A percentile compares a stretch with the other conserved stretches of the same genome.
Conservation (phyloP, 1,139 yeast species). For the Geotrichum fermentans region DNA sequence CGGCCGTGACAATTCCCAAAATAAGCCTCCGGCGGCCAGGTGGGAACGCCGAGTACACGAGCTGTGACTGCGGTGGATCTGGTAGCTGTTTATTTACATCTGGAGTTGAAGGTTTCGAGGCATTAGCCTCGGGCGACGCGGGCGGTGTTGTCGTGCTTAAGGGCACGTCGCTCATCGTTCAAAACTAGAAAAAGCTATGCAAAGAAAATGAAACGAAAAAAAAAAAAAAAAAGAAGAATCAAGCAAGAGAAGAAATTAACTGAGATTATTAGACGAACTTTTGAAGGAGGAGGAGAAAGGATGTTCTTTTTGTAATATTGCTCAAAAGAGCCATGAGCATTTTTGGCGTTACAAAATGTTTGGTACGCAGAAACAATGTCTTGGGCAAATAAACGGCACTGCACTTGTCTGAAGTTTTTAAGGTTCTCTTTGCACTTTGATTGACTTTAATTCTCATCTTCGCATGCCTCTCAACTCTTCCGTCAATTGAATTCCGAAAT, state of each 20-base stretch:
- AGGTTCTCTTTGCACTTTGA: no score
- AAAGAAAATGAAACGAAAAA: neutral
- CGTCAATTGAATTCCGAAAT: no score
- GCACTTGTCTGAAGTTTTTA: no score
- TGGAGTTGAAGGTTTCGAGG: neutral
- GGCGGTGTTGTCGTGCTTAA: neutral
- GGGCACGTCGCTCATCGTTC: neutral
- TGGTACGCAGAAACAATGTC: neutral
- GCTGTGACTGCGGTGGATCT: conserved; percentile 1
- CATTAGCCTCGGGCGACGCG: neutral
- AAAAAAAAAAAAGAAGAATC: neutral
- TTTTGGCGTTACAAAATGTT: neutral
- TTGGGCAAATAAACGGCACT: neutral
- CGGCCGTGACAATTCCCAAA: conserved; percentile 41
- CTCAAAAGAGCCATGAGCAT: neutral
- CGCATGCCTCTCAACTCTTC: no score
- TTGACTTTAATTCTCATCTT: no score
- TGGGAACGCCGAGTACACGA: conserved; percentile 18
- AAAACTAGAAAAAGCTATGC: no score
- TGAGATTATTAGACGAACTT: no score
- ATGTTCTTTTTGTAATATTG: neutral
- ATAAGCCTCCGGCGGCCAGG: conserved; percentile 32
- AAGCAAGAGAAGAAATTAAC: neutral
- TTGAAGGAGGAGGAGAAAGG: neutral
- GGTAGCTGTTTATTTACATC: neutral